These are phyloP conservation scores for Lycium ferocissimum DNA, from an alignment of 257 asterid species.

Conservation along the genomic window DNA sequence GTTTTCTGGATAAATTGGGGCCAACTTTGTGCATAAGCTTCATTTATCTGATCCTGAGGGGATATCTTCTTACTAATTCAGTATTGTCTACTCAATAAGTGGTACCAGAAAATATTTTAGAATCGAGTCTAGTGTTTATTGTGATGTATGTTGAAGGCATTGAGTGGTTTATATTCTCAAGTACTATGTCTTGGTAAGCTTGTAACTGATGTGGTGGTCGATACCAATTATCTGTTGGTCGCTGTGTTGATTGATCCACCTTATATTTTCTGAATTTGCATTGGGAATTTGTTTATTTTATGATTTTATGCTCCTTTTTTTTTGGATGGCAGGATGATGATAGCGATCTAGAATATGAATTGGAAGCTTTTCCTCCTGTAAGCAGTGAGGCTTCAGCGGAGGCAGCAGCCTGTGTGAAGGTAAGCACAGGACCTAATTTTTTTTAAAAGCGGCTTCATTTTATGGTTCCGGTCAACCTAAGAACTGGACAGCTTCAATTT, in stretches of 20 bases:
- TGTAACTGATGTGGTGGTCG: neutral
- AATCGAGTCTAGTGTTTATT: neutral
- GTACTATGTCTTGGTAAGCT: neutral
- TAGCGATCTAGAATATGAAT: slow-evolving; percentile 80
- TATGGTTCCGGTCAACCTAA: neutral
- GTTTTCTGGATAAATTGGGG: slow-evolving; percentile 2
- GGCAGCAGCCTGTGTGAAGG: slow-evolving; percentile 88
- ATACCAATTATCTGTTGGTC: slow-evolving; percentile 14
- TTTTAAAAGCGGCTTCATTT: neutral
- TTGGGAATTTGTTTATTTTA: neutral
- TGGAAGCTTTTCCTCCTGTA: slow-evolving; percentile 71
- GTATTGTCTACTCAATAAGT: neutral
- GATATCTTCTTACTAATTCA: neutral
- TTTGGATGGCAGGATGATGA: slow-evolving; percentile 71
- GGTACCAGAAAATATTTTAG: neutral
- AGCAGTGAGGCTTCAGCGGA: slow-evolving; percentile 74
- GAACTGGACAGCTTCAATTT: neutral
- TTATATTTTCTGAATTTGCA: neutral
- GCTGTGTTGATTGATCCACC: slow-evolving; percentile 3
- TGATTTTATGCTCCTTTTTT: slow-evolving; percentile 30
- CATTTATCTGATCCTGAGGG: neutral
- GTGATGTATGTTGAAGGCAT: neutral
- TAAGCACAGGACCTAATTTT: slow-evolving; percentile 7
- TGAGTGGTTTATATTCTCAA: neutral
- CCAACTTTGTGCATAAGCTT: slow-evolving; percentile 6